Percentiles rank a stretch among this genome's conserved stretches.
These are phyloP conservation scores for Cinchona pubescens DNA, from an alignment of 257 asterid genomes.

Conservation along the genomic window DNA sequence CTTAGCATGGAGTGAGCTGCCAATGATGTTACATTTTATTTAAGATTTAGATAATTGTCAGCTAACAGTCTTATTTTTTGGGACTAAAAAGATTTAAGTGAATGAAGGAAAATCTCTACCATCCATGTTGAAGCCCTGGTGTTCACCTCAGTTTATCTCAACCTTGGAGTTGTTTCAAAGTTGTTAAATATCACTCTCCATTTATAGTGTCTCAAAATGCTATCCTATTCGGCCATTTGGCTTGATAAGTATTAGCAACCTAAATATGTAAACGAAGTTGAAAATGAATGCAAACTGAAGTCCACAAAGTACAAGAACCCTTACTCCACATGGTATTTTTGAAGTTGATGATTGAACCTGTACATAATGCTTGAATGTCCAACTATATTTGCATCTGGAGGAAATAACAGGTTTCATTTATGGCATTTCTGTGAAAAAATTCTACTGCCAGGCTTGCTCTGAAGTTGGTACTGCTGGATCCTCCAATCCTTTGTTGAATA, in stretches of 20 bases:
- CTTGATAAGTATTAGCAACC: background rate
- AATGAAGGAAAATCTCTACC: background rate
- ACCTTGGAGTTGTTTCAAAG: background rate
- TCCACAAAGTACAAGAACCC: background rate
- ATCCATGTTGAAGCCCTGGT: background rate
- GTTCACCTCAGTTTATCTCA: background rate
- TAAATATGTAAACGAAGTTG: no score
- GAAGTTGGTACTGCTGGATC: slow-evolving; percentile 75
- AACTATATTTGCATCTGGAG: background rate
- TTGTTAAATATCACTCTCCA: background rate
- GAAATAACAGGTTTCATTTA: background rate
- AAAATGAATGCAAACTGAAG: background rate
- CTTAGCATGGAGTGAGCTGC: background rate
- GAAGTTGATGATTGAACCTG: background rate
- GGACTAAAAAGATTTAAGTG: background rate
- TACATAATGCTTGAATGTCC: background rate
- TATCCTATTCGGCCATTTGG: background rate
- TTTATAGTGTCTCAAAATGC: background rate
- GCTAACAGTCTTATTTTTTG: background rate
- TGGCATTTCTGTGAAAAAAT: slow-evolving; percentile 38
- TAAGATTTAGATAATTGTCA: background rate
- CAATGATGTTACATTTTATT: no score
- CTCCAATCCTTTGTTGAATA: slow-evolving; percentile 51
- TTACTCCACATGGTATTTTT: background rate
- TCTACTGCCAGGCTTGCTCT: slow-evolving; percentile 72